Conservation (phyloP, 1,284 basidiomycete species). For the Sporisorium scitamineum region DNA sequence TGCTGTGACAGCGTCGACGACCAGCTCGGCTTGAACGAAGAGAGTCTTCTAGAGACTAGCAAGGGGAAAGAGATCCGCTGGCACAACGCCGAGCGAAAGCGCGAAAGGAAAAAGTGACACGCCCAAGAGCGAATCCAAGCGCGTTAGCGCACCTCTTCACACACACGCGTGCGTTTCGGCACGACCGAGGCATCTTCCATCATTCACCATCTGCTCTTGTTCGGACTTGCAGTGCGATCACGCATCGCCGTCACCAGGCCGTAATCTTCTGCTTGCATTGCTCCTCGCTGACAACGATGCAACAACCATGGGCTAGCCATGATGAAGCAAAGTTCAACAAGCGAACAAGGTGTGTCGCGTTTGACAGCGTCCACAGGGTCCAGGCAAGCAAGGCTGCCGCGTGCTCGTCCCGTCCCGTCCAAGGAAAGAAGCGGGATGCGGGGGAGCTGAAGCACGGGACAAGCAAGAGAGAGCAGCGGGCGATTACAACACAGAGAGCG, state of each 20-base stretch:
- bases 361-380: conserved; percentile 9
- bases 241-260: not conserved
- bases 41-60: not conserved
- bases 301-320: not conserved
- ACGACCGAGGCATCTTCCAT: not conserved
- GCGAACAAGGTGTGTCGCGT: not conserved
- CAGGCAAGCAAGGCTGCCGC: not conserved
- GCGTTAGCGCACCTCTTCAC: not conserved
- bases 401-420: conserved; percentile 2
- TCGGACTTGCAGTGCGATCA: not conserved
- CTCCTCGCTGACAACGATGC: too few species aligned
- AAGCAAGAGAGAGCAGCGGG: not conserved
- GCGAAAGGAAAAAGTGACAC: not conserved
- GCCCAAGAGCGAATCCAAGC: not conserved
- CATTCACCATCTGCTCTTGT: not conserved
- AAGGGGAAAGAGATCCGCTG: not conserved
- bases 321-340: not conserved
- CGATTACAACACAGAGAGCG: not conserved
- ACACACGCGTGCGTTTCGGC: not conserved
- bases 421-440: conserved; percentile 7
- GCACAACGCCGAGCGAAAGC: not conserved
- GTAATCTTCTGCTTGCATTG: too few species aligned
- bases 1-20: not conserved
- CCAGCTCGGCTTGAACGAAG: not conserved
- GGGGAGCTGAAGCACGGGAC: not conserved